These are phyloP conservation scores for Paramecium sexaurelia DNA, from an alignment of 73 alveolate species.

Conservation along the genomic window DNA sequence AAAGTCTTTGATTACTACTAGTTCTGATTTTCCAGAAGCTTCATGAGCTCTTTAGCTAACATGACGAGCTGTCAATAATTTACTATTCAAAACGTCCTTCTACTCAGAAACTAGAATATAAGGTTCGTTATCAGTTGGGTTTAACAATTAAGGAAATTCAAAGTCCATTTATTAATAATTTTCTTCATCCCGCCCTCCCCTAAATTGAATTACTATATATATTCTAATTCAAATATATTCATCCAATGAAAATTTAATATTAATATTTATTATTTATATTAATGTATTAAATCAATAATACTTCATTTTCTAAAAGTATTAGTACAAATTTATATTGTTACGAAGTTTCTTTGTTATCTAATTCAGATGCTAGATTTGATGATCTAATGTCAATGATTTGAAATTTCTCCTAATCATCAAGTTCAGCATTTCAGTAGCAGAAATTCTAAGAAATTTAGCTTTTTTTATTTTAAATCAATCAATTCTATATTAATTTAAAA, in stretches of 20 bases:
- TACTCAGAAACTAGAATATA: not conserved
- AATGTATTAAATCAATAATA: not conserved
- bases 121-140: constrained; percentile 30
- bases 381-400: too few relatives aligned
- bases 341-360: too few relatives aligned
- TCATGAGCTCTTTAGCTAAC: constrained; percentile 3
- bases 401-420: too few relatives aligned
- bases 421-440: too few relatives aligned
- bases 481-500: too few relatives aligned
- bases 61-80: not conserved
- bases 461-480: too few relatives aligned
- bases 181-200: constrained; percentile 44
- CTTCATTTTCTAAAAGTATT: too few relatives aligned
- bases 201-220: not conserved
- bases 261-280: not conserved
- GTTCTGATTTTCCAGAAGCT: not conserved
- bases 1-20: not conserved
- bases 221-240: constrained; percentile 16
- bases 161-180: constrained; percentile 30
- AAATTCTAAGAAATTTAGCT: too few relatives aligned
- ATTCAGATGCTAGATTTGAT: too few relatives aligned
- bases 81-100: not conserved
- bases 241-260: constrained; percentile 33
- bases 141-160: constrained; percentile 11
- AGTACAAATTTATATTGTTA: too few relatives aligned